Evolutionary conservation across 352 stramenopile species (phyloP).

Genomic region (Globisporangium carolinianum): DNA sequence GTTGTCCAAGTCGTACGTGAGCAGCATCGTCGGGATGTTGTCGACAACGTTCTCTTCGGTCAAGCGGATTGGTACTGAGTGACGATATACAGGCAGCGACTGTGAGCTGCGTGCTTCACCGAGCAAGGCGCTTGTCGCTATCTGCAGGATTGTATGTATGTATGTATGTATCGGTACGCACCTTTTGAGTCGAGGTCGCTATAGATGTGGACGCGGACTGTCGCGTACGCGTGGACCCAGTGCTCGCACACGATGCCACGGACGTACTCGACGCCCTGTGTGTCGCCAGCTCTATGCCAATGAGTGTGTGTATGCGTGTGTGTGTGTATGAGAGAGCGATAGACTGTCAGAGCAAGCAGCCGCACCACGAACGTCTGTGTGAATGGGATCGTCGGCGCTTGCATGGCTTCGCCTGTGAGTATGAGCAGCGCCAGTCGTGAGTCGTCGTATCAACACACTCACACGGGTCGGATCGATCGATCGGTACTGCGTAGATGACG

Average conservation of each 20-base stretch:
- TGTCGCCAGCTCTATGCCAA: neutral
- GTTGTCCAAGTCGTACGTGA: slow-evolving; percentile 59
- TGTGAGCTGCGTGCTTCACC: neutral
- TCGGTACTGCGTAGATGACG: neutral
- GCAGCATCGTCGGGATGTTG: slow-evolving; percentile 35
- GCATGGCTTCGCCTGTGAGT: slow-evolving; percentile 43
- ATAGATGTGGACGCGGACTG: slow-evolving; percentile 55
- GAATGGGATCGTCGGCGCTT: slow-evolving; percentile 39
- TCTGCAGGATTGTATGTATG: neutral
- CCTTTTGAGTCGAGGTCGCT: slow-evolving; percentile 21
- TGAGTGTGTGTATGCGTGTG: no score
- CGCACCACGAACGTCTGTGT: slow-evolving; percentile 41
- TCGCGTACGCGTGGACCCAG: slow-evolving; percentile 47
- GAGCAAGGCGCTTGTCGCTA: neutral
- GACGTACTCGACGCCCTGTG: slow-evolving; percentile 49
- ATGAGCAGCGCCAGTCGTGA: no score
- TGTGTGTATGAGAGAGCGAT: no score
- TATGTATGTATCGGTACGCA: neutral
- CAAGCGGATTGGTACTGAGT: slow-evolving; percentile 50
- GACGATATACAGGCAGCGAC: neutral
- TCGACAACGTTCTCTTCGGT: slow-evolving; percentile 53
- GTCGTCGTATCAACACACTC: no score
- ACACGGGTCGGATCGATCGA: no score
- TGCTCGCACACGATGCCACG: slow-evolving; percentile 52
- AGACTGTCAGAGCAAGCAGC: no score